A percentile compares a stretch with the other conserved stretches of the same genome.
Conservation (phyloP, 83 land plant genomes). For the Picea engelmannii region DNA sequence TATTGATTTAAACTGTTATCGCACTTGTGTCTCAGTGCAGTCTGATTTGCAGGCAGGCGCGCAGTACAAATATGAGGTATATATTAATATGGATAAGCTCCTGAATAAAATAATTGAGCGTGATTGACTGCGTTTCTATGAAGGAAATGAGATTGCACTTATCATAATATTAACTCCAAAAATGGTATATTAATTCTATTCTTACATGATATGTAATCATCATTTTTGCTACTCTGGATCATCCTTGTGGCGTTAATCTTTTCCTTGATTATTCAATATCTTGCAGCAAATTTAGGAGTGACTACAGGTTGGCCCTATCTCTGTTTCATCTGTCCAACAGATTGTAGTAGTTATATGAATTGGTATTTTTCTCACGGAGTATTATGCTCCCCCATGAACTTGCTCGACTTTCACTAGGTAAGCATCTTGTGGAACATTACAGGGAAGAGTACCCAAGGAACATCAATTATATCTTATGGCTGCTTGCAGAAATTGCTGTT, state of each 20-base stretch:
- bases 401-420: slow-evolving; percentile 32
- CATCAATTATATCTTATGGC: slow-evolving; percentile 59
- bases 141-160: too few species aligned
- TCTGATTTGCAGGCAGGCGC: slow-evolving; percentile 11
- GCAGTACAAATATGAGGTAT: slow-evolving; percentile 14
- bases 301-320: slow-evolving; percentile 55
- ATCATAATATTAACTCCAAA: too few species aligned
- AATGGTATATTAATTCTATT: too few species aligned
- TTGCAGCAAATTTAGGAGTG: slow-evolving; percentile 87
- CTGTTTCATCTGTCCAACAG: not conserved
- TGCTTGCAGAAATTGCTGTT: slow-evolving; percentile 73
- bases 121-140: too few species aligned
- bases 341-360: not conserved
- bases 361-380: not conserved
- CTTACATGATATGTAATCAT: too few species aligned
- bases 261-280: slow-evolving; percentile 76
- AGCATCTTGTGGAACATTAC: slow-evolving; percentile 59
- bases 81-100: not conserved
- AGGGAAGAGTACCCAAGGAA: slow-evolving; percentile 62
- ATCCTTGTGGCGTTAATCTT: slow-evolving; percentile 63
- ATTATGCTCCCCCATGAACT: not conserved
- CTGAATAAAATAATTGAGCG: too few species aligned
- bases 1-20: too few species aligned
- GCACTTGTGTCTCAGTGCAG: not conserved
- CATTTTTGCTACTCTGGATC: slow-evolving; percentile 65